A percentile compares a stretch with the other conserved stretches of the same genome.
Evolutionary conservation across 345 rosid species (phyloP).

Genomic region (Brassica napus): Da-Ae NC_063450.1:24969501-24970000

Average conservation of each 20-base stretch:
- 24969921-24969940: conserved; percentile 22
- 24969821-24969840: conserved; percentile 80
- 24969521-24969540: conserved; percentile 55
- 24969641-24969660: conserved; percentile 60
- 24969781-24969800: conserved; percentile 46
- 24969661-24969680: conserved; percentile 26
- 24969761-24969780: conserved; percentile 75
- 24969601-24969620: conserved; percentile 50
- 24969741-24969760: conserved; percentile 65
- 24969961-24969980: background rate
- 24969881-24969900: conserved; percentile 44
- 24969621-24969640: conserved; percentile 50
- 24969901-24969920: conserved; percentile 44
- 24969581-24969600: conserved; percentile 60
- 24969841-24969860: conserved; percentile 81
- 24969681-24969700: conserved; percentile 34
- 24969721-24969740: conserved; percentile 62
- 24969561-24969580: conserved; percentile 46
- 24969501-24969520: conserved; percentile 45
- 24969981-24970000: background rate
- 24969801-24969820: conserved; percentile 73
- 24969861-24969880: conserved; percentile 54
- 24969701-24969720: conserved; percentile 44
- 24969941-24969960: conserved; percentile 19
- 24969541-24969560: conserved; percentile 55